Conservation (phyloP, 2,329 filamentous ascomycete species). For the Calonectria fujianensis region DNA sequence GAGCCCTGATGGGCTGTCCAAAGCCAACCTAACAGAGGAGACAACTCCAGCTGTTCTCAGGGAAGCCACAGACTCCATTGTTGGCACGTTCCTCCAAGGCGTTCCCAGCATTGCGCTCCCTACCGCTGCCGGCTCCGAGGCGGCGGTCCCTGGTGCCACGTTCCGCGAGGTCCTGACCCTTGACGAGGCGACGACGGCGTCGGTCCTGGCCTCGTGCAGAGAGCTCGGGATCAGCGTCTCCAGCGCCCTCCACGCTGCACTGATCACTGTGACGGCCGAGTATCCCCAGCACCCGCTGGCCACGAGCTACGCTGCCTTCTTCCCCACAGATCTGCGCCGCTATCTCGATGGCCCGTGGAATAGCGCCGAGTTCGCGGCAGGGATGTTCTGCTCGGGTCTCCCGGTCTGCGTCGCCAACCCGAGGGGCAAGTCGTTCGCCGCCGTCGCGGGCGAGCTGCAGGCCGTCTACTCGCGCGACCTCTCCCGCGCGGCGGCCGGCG, state of each 20-base stretch:
- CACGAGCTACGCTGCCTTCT: slow-evolving; percentile 57
- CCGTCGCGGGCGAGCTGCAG: slow-evolving; percentile 49
- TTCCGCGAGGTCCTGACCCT: slow-evolving; percentile 16
- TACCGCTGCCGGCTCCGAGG: slow-evolving; percentile 1
- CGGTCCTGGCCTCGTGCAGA: slow-evolving; percentile 8
- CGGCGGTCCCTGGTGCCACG: slow-evolving; percentile 17
- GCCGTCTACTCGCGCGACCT: slow-evolving; percentile 56
- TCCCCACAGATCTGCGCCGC: slow-evolving; percentile 54
- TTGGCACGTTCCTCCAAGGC: slow-evolving; percentile 7
- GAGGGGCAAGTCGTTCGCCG: slow-evolving; percentile 50
- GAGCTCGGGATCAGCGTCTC: slow-evolving; percentile 50
- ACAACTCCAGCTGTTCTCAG: slow-evolving; percentile 38
- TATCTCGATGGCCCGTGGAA: slow-evolving; percentile 55
- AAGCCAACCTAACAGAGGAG: slow-evolving; percentile 52
- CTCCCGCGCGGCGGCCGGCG: slow-evolving; percentile 46
- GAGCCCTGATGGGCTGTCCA: slow-evolving; percentile 52
- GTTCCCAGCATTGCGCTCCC: slow-evolving; percentile 19
- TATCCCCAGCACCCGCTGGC: slow-evolving; percentile 52
- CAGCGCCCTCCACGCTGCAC: slow-evolving; percentile 57
- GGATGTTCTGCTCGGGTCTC: slow-evolving; percentile 47
- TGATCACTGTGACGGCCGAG: slow-evolving; percentile 53
- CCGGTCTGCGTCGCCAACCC: slow-evolving; percentile 39
- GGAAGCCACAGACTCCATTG: neutral
- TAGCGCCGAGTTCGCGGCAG: slow-evolving; percentile 50
- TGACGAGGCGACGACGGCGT: neutral